Evolutionary conservation across 345 rosid species (phyloP), one percentile per base, ranked within the genome.

Genomic region (Acer campestre): DNA sequence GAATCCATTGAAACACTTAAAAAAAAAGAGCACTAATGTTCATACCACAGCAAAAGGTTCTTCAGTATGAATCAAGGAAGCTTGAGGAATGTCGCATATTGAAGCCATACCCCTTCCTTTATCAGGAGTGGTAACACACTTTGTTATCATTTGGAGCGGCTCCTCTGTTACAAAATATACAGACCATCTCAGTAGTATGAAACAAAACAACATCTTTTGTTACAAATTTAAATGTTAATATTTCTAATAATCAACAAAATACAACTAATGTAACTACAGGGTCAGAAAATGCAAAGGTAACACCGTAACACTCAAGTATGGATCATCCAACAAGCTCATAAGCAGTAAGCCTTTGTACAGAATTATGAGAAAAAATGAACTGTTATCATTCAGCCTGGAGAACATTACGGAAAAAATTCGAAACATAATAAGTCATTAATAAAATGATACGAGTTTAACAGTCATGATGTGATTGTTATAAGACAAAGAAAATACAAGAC

Each of bases 91-190:
- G 78, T 89, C 94, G 80, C 72, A 77, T 38, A 77, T 75, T 48
- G 98, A 88, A 78, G 79, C 82, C 87, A 91, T 88, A 61, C 95
- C 97, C 86, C 90, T 89, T 81, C 97, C 98, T 90, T 91, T 94
- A 73, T 84, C 83, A 40, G 77, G 80, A 38, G 85, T 89, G 58
- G 73, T 78, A n/a, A 91, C 91, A 83, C 86, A 80, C 58, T 67
- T 74, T 67, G 89, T 63, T 74, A 85, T 84, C 64, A 79, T 78
- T 78, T 81, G 87, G 18, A 48, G 80, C 23, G 83, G 80, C 67
- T 87, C 92, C 61, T 87, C 91, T 77, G 88, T 20, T 2, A 83
- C 49, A 83, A 63, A 70, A 61, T 72, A 82, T 61, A 77, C 74
- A 68, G 61, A 65, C 23, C 42, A 58, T 66, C 72, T 53, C 35